Evolutionary conservation across 495 filamentous ascomycete genomes (phyloP).

Genomic region (Hypoxylon cercidicola): DNA sequence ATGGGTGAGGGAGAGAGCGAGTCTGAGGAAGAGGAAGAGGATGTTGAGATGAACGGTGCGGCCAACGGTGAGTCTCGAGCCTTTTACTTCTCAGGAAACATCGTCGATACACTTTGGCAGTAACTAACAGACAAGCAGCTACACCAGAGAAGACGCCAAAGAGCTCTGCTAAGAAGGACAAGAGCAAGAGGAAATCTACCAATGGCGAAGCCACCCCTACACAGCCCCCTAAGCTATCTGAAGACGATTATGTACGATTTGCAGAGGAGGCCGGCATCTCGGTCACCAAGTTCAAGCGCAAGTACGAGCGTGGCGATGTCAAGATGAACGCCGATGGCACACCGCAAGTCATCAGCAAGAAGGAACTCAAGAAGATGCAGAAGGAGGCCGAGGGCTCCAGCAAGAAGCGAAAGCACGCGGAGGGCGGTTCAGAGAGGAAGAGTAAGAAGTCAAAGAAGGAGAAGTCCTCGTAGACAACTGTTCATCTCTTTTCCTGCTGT

Average conservation of each 20-base stretch:
- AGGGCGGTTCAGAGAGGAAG: conserved; percentile 55
- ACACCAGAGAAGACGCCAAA: conserved; percentile 58
- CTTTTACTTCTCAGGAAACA: conserved; percentile 2
- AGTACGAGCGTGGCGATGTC: conserved; percentile 75
- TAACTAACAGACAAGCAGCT: conserved; percentile 56
- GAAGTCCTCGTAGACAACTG: conserved; percentile 43
- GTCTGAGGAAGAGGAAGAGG: conserved; percentile 43
- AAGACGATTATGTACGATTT: conserved; percentile 63
- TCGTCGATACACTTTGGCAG: conserved; percentile 30
- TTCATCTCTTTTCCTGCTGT: conserved; percentile 41
- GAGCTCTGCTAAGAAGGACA: conserved; percentile 56
- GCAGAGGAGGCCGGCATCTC: conserved; percentile 72
- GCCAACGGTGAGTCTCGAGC: conserved; percentile 41
- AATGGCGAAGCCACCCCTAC: conserved; percentile 31
- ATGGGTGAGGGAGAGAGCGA: conserved; percentile 48
- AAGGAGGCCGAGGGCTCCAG: conserved; percentile 53
- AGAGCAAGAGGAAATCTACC: conserved; percentile 50
- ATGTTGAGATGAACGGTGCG: conserved; percentile 42
- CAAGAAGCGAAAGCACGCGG: conserved; percentile 50
- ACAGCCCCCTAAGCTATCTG: conserved; percentile 48
- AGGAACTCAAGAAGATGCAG: conserved; percentile 79
- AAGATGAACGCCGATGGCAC: conserved; percentile 66
- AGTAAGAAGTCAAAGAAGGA: conserved; percentile 59
- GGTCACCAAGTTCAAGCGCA: conserved; percentile 76
- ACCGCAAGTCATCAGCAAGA: conserved; percentile 73